Percentiles rank a stretch among this genome's conserved stretches.
Evolutionary conservation across 495 filamentous ascomycete species (phyloP).

Genomic region (Aspergillus panamensis): DNA sequence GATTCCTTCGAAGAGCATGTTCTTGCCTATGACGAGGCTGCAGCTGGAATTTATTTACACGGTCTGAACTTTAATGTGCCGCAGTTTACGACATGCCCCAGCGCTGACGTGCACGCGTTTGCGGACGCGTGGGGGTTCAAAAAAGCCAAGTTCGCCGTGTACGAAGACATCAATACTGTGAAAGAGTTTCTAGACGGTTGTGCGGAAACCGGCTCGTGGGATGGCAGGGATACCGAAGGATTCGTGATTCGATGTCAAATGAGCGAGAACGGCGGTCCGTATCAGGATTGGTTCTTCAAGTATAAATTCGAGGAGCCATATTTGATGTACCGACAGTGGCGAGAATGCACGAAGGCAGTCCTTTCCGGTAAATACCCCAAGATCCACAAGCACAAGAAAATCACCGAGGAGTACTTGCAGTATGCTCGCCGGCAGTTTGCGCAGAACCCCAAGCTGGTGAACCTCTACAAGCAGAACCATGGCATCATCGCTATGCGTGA

Average conservation of each 20-base stretch:
- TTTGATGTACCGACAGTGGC: slow-evolving; percentile 97
- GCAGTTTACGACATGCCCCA: slow-evolving; percentile 79
- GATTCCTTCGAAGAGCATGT: slow-evolving; percentile 97
- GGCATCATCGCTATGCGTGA: slow-evolving; percentile 93
- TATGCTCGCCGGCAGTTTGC: slow-evolving; percentile 74
- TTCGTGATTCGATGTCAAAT: slow-evolving; percentile 92
- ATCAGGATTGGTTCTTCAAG: slow-evolving; percentile 97
- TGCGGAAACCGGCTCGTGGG: slow-evolving; percentile 81
- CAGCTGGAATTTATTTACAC: slow-evolving; percentile 90
- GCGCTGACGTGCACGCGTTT: slow-evolving; percentile 75
- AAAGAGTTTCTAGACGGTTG: slow-evolving; percentile 76
- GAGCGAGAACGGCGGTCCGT: slow-evolving; percentile 47
- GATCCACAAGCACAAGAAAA: slow-evolving; percentile 79
- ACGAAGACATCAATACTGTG: slow-evolving; percentile 68
- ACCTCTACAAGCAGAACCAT: slow-evolving; percentile 77
- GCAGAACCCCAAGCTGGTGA: slow-evolving; percentile 56
- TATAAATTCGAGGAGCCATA: slow-evolving; percentile 99
- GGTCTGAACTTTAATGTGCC: slow-evolving; percentile 94
- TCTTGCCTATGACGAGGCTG: slow-evolving; percentile 76
- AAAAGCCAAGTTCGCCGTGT: slow-evolving; percentile 75
- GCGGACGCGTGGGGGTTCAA: slow-evolving; percentile 93
- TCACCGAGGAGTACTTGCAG: slow-evolving; percentile 85
- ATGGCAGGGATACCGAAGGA: slow-evolving; percentile 89
- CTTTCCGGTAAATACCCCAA: slow-evolving; percentile 71
- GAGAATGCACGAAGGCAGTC: slow-evolving; percentile 89